Percentiles rank a stretch among this genome's conserved stretches.
Conservation (phyloP, 148 eudicot species). For the Heliosperma pusillum region DNA sequence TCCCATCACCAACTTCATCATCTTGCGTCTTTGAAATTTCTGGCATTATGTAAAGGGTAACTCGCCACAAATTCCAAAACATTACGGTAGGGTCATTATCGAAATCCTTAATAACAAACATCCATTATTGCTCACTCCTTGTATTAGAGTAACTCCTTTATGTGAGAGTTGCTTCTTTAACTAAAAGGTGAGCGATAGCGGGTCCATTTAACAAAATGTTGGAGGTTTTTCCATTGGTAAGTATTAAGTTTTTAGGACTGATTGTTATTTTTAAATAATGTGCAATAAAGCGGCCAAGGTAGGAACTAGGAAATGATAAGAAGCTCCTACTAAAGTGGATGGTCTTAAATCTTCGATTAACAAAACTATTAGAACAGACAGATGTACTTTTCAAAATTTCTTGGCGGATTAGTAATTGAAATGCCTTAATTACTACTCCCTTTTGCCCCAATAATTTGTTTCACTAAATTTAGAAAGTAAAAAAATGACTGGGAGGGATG, state of each 20-base stretch:
- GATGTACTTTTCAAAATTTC: not conserved
- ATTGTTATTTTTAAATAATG: too few species aligned
- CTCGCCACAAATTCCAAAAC: not conserved
- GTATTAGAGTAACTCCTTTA: not conserved
- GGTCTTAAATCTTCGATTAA: not conserved
- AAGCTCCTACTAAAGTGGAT: not conserved
- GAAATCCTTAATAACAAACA: too few species aligned
- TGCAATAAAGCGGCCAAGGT: too few species aligned
- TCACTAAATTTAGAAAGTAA: too few species aligned
- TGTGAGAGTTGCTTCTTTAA: not conserved
- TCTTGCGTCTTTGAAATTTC: conserved; percentile 97
- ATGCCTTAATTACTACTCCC: too few species aligned
- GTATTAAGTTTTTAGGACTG: too few species aligned
- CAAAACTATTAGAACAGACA: not conserved
- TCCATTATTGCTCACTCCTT: not conserved
- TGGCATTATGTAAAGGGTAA: conserved; percentile 37
- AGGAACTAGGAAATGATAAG: not conserved
- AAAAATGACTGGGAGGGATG: too few species aligned
- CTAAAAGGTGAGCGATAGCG: not conserved
- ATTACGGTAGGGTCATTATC: not conserved
- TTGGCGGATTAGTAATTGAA: too few species aligned
- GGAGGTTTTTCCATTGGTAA: not conserved
- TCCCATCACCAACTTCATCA: conserved; percentile 99
- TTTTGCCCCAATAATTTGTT: too few species aligned
- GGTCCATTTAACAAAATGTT: not conserved